phyloP scores from a whole-genome alignment of 768 basidiomycete species.

The Cystobasidiopsis lactophilus region DNA sequence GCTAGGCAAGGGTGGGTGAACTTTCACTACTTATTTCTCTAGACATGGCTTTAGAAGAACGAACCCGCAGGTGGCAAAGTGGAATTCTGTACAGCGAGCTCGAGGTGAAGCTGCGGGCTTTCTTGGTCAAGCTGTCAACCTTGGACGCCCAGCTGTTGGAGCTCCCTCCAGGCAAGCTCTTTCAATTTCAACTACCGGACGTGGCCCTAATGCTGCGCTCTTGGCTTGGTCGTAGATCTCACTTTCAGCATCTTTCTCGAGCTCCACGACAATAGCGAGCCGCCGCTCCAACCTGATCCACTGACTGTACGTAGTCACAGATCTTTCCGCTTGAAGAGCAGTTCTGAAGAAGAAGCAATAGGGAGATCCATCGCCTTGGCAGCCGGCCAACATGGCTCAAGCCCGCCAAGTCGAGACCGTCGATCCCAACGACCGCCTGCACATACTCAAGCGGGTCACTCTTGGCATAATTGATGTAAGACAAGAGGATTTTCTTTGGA shows the following conservation, averaged over 20 bases:
- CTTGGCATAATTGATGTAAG: too few species aligned
- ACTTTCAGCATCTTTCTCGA: background rate
- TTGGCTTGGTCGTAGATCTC: background rate
- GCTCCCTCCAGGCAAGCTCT: conserved; percentile 7
- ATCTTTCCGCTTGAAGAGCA: too few species aligned
- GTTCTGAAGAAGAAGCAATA: too few species aligned
- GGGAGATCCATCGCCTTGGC: too few species aligned
- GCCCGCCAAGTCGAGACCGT: too few species aligned
- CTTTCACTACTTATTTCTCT: conserved; percentile 6
- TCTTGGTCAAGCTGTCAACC: conserved; percentile 58
- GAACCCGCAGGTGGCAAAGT: conserved; percentile 36
- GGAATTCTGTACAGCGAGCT: conserved; percentile 45
- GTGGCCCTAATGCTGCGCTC: background rate
- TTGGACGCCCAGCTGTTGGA: conserved; percentile 45
- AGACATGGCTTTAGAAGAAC: conserved; percentile 9
- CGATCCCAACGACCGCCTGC: too few species aligned
- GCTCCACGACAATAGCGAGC: background rate
- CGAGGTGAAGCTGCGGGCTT: conserved; percentile 56
- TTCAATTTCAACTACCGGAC: background rate
- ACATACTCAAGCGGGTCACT: too few species aligned
- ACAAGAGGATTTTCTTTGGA: too few species aligned
- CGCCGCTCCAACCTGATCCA: background rate
- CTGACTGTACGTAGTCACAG: too few species aligned
- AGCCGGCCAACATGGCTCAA: too few species aligned
- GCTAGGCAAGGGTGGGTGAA: background rate